These are phyloP conservation scores for Epichloe uncinata DNA, from an alignment of 2,329 filamentous ascomycete genomes.

Conservation along the genomic window DNA sequence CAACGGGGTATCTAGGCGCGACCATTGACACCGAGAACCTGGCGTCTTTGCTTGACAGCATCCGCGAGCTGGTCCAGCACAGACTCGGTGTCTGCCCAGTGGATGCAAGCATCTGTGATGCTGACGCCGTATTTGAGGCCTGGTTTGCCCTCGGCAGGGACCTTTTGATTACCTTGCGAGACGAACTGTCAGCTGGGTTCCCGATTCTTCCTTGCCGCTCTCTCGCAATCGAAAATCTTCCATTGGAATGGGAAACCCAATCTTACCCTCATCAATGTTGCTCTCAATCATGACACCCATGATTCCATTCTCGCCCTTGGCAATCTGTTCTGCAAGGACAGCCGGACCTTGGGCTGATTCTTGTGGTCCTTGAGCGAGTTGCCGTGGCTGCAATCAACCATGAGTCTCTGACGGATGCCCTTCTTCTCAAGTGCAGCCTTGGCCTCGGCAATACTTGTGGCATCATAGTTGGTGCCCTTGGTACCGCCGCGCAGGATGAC, in stretches of 20 bases:
- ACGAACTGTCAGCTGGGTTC: background rate
- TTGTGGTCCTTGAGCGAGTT: slow-evolving; percentile 96
- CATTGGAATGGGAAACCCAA: background rate
- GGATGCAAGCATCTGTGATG: slow-evolving; percentile 92
- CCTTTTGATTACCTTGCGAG: slow-evolving; percentile 55
- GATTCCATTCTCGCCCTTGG: slow-evolving; percentile 74
- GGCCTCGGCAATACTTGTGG: slow-evolving; percentile 63
- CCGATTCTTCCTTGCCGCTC: too few relatives aligned
- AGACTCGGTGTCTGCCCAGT: slow-evolving; percentile 74
- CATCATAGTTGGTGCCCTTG: slow-evolving; percentile 88
- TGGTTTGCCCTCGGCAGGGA: slow-evolving; percentile 65
- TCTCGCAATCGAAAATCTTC: background rate
- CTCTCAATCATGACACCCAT: slow-evolving; percentile 98
- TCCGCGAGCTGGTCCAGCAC: slow-evolving; percentile 76
- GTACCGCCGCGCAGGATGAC: slow-evolving; percentile 88
- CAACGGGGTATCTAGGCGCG: background rate
- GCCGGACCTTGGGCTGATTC: slow-evolving; percentile 78
- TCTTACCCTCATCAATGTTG: slow-evolving; percentile 69
- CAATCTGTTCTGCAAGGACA: slow-evolving; percentile 69
- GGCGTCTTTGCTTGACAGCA: slow-evolving; percentile 65
- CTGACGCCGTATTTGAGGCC: slow-evolving; percentile 79
- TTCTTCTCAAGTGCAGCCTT: slow-evolving; percentile 72
- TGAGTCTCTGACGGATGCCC: slow-evolving; percentile 59
- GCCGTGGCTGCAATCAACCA: slow-evolving; percentile 97
- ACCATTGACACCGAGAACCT: background rate